These are phyloP conservation scores for Pseudisothecium myosuroides DNA, from an alignment of 225 moss, liverwort and hornwort species.

Conservation along the genomic window DNA sequence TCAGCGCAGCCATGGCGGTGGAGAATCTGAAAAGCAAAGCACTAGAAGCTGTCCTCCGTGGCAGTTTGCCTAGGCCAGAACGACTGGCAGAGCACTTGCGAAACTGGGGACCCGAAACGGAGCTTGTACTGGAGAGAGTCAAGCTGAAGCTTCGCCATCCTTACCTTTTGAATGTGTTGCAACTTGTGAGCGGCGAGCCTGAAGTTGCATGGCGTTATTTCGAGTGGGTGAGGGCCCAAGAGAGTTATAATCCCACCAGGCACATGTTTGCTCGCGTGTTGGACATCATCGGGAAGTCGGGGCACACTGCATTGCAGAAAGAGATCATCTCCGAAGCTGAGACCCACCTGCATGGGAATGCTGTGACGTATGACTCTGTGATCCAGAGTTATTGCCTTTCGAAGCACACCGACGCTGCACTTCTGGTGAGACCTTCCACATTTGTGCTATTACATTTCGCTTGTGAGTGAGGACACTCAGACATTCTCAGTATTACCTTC, in stretches of 20 bases:
- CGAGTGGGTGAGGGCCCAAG: slow-evolving; percentile 54
- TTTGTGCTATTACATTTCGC: not conserved
- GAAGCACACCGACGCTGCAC: slow-evolving; percentile 59
- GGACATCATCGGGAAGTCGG: slow-evolving; percentile 44
- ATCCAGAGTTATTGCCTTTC: slow-evolving; percentile 54
- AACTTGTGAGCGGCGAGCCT: slow-evolving; percentile 39
- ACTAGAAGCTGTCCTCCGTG: slow-evolving; percentile 6
- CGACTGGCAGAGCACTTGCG: slow-evolving; percentile 36
- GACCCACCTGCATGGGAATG: not conserved
- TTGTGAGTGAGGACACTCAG: not conserved
- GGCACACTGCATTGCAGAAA: slow-evolving; percentile 12
- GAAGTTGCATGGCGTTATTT: slow-evolving; percentile 57
- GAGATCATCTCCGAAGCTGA: slow-evolving; percentile 38
- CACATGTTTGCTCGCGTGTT: slow-evolving; percentile 50
- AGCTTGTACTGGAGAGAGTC: slow-evolving; percentile 39
- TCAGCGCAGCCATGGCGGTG: slow-evolving; percentile 11
- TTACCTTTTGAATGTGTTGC: slow-evolving; percentile 52
- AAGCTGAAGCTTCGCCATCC: slow-evolving; percentile 40
- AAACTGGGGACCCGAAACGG: slow-evolving; percentile 29
- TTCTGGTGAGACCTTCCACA: slow-evolving; percentile 12
- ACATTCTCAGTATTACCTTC: not conserved
- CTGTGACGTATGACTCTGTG: slow-evolving; percentile 36
- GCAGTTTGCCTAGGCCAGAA: slow-evolving; percentile 25
- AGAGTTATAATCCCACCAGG: slow-evolving; percentile 40
- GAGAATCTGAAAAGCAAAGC: slow-evolving; percentile 5